These are phyloP conservation scores for Pestalotiopsis fici DNA, from an alignment of 2,329 filamentous ascomycete genomes.

Conservation along the genomic window DNA sequence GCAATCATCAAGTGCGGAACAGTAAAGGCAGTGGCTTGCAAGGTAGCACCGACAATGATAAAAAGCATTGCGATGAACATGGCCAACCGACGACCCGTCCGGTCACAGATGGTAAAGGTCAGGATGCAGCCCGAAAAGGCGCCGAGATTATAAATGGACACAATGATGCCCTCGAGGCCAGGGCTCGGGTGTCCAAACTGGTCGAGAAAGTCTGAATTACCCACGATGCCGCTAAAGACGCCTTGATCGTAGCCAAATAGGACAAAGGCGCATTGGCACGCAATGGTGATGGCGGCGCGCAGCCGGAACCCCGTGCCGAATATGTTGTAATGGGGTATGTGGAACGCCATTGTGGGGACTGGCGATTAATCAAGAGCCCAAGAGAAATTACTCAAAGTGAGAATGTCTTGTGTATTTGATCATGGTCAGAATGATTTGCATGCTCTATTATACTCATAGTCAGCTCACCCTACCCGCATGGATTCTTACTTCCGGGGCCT, in stretches of 20 bases:
- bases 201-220: slow-evolving; percentile 6
- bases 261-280: slow-evolving; percentile 3
- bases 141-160: slow-evolving; percentile 14
- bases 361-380: neutral
- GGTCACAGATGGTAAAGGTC: slow-evolving; percentile 10
- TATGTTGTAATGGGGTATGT: slow-evolving; percentile 6
- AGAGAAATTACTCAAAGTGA: too few relatives aligned
- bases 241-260: slow-evolving; percentile 15
- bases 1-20: slow-evolving; percentile 11
- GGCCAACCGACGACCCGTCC: slow-evolving; percentile 7
- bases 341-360: neutral
- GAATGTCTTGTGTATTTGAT: too few relatives aligned
- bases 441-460: too few relatives aligned
- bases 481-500: too few relatives aligned
- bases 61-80: slow-evolving; percentile 14
- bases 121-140: slow-evolving; percentile 10
- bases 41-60: slow-evolving; percentile 11
- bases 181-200: slow-evolving; percentile 9
- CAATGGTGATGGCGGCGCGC: slow-evolving; percentile 10
- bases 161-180: slow-evolving; percentile 9
- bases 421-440: too few relatives aligned
- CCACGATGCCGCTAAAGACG: slow-evolving; percentile 12
- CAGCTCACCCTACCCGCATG: too few relatives aligned
- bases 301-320: slow-evolving; percentile 5
- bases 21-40: slow-evolving; percentile 10